Base-by-base conservation (phyloP, 257 asterid species). In the Lycium barbarum region DNA sequence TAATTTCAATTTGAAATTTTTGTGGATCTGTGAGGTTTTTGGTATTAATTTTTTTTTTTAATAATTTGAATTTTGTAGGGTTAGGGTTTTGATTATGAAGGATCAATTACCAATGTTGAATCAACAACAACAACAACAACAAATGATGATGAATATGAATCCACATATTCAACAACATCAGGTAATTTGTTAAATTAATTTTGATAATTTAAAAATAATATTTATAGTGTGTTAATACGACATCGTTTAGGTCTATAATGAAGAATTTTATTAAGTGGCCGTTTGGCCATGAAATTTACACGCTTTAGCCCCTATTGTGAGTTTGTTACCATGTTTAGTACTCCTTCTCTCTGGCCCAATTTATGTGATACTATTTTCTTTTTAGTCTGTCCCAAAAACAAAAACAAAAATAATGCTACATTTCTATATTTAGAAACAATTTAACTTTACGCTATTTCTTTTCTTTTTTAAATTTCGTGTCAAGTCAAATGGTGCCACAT, bases 41-140 rank as follows among this genome's bases (percentile, higher is more conserved):
- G 61, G 12, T 74, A 45, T 79, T 40, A 40, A 9, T 49, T n/a
- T 57, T 57, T 20, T 26, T 26, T 26, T 26, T 26, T 26, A 26
- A 26, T 26, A 26, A 57, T 7, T 58, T 58, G 20, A 9, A 7
- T 84, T 82, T 20, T 82, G 18, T 22, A 9, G 62, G 7, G 35
- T 59, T 22, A 12, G 14, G 22, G 18, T 81, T 70, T 15, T 67
- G n/a, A 47, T 71, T 65, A 93, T 93, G 97, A 94, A 92, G 86
- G 97, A 94, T 57, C 91, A 89, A 47, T 33, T 88, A 54, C 55
- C 85, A 88, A 92, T 94, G 96, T 89, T 87, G 90, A 91, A 89
- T 81, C 91, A 88, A 55, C 89, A 88, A 61, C 89, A 86, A 55
- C 89, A 88, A 61, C 89, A 86, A 26, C 33, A 26, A n/a, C 91